These are phyloP conservation scores for Daedalea quercina DNA, from an alignment of 768 basidiomycete species.

Conservation along the genomic window DNA sequence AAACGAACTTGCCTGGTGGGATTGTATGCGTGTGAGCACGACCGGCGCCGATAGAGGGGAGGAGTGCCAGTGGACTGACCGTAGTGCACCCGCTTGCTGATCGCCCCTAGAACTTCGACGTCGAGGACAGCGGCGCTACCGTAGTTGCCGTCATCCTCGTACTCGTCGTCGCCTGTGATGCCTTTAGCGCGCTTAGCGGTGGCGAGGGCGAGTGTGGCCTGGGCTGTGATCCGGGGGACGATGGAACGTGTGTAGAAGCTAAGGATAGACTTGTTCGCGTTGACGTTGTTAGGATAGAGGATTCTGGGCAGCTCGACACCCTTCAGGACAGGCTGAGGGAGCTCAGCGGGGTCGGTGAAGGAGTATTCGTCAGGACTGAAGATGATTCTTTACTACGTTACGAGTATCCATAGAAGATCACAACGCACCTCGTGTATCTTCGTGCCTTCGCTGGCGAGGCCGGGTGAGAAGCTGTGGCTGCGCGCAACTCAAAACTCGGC, in stretches of 20 bases:
- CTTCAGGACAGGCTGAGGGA: slow-evolving; percentile 78
- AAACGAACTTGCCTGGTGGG: slow-evolving; percentile 89
- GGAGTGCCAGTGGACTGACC: slow-evolving; percentile 43
- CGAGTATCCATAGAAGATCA: neutral
- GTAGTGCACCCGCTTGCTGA: slow-evolving; percentile 97
- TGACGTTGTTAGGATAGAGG: slow-evolving; percentile 73
- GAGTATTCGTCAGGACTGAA: slow-evolving; percentile 95
- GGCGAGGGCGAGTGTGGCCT: slow-evolving; percentile 61
- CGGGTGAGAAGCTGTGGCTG: neutral
- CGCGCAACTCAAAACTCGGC: neutral
- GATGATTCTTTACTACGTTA: neutral
- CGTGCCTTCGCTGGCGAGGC: slow-evolving; percentile 77
- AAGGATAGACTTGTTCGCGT: slow-evolving; percentile 82
- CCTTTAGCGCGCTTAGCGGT: slow-evolving; percentile 61
- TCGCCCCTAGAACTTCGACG: slow-evolving; percentile 94
- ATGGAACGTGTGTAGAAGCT: slow-evolving; percentile 85
- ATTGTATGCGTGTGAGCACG: slow-evolving; percentile 1
- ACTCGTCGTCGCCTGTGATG: slow-evolving; percentile 59
- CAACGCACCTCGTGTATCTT: slow-evolving; percentile 78
- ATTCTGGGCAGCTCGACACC: slow-evolving; percentile 69
- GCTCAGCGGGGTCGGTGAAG: slow-evolving; percentile 61
- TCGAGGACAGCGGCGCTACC: slow-evolving; percentile 94
- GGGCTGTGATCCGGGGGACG: slow-evolving; percentile 82
- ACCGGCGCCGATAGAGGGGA: neutral
- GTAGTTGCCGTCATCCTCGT: slow-evolving; percentile 95